These are phyloP conservation scores for Kodamaea derodonti DNA, from an alignment of 1,139 yeast genomes.

Conservation along the genomic window DNA sequence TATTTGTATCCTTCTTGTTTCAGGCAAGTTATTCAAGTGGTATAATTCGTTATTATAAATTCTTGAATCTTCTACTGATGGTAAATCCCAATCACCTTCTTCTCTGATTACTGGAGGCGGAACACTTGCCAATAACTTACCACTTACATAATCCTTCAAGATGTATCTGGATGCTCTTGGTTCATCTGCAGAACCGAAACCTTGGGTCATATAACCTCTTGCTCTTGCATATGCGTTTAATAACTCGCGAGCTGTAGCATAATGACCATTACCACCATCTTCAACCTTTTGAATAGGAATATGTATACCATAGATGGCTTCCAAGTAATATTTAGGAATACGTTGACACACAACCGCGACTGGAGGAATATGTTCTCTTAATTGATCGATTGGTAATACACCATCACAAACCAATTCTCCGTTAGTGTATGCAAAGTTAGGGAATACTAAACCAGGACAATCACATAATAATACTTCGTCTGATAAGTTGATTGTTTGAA, in stretches of 20 bases:
- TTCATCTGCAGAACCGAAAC: constrained; percentile 96
- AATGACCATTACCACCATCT: constrained; percentile 83
- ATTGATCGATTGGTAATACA: constrained; percentile 94
- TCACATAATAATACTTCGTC: constrained; percentile 86
- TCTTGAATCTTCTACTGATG: constrained; percentile 43
- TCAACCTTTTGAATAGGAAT: constrained; percentile 69
- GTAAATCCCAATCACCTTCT: constrained; percentile 37
- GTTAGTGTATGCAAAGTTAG: constrained; percentile 93
- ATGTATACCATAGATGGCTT: constrained; percentile 91
- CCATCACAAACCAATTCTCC: constrained; percentile 98
- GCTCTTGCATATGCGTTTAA: constrained; percentile 93
- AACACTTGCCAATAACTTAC: constrained; percentile 76
- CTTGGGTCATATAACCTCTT: constrained; percentile 96
- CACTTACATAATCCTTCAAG: constrained; percentile 91
- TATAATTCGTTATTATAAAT: constrained; percentile 74
- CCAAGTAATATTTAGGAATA: constrained; percentile 83
- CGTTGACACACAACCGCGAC: constrained; percentile 79
- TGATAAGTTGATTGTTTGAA: constrained; percentile 89
- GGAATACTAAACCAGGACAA: constrained; percentile 99
- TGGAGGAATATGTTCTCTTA: constrained; percentile 93
- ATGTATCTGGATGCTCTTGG: constrained; percentile 91
- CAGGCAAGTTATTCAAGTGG: constrained; percentile 61
- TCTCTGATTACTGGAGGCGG: constrained; percentile 71
- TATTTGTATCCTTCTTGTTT: constrained; percentile 69
- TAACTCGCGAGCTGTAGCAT: constrained; percentile 85